A percentile compares a stretch with the other conserved stretches of the same genome.
Evolutionary conservation across 1,284 basidiomycete species (phyloP).

Genomic region (Pterulicium gracile): DNA sequence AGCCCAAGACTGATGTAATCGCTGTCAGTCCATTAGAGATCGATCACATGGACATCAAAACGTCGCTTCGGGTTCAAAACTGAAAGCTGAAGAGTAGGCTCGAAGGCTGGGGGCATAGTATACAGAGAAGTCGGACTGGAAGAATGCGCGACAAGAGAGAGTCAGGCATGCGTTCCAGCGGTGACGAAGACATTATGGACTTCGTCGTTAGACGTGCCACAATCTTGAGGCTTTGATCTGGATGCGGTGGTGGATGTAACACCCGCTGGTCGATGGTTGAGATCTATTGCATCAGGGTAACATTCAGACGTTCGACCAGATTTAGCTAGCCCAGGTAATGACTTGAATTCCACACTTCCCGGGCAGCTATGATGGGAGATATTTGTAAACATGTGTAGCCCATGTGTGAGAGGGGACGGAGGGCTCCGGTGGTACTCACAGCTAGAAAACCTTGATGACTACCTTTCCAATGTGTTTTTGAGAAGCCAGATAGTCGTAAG

Average conservation of each 20-base stretch:
- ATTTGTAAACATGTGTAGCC: too few relatives aligned
- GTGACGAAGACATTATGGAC: too few relatives aligned
- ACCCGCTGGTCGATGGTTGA: not conserved
- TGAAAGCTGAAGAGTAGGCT: not conserved
- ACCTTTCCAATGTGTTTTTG: constrained; percentile 22
- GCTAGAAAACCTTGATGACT: constrained; percentile 14
- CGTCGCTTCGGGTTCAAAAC: not conserved
- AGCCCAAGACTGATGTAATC: not conserved
- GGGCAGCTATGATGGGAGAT: too few relatives aligned
- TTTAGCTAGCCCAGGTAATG: not conserved
- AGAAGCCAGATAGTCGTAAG: constrained; percentile 20
- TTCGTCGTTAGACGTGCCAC: too few relatives aligned
- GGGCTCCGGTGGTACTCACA: too few relatives aligned
- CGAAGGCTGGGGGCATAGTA: not conserved
- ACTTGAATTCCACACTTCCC: too few relatives aligned
- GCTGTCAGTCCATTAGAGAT: not conserved
- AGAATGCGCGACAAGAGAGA: too few relatives aligned
- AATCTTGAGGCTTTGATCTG: too few relatives aligned
- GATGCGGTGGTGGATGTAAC: not conserved
- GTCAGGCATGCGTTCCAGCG: too few relatives aligned
- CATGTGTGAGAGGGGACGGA: too few relatives aligned
- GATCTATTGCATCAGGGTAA: not conserved
- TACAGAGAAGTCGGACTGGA: not conserved
- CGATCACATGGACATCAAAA: not conserved
- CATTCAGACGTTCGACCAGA: not conserved